These are phyloP conservation scores for Kodamaea ohmeri DNA, from an alignment of 1,139 yeast genomes.

Conservation along the genomic window DNA sequence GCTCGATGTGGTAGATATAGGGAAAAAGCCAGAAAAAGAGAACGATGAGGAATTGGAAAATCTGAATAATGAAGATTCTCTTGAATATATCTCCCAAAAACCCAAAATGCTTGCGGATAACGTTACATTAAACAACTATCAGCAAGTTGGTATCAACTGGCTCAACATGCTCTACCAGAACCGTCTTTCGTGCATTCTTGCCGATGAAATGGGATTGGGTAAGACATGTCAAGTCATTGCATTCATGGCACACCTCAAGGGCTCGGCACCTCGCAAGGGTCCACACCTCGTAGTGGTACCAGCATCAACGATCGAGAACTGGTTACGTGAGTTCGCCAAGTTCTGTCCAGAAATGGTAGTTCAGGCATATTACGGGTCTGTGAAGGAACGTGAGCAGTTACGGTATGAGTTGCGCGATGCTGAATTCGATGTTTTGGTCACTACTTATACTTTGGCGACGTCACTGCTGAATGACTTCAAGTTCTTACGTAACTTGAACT, in stretches of 20 bases:
- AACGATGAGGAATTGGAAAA: slow-evolving; percentile 29
- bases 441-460: slow-evolving; percentile 89
- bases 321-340: slow-evolving; percentile 91
- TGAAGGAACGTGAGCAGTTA: slow-evolving; percentile 78
- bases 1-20: slow-evolving; percentile 50
- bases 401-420: slow-evolving; percentile 62
- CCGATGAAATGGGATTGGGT: slow-evolving; percentile 98
- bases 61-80: slow-evolving; percentile 14
- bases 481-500: slow-evolving; percentile 68
- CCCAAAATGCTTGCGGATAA: slow-evolving; percentile 66
- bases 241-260: slow-evolving; percentile 82
- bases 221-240: slow-evolving; percentile 95
- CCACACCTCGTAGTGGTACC: slow-evolving; percentile 92
- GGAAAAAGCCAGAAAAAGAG: slow-evolving; percentile 7
- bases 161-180: slow-evolving; percentile 72
- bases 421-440: slow-evolving; percentile 88
- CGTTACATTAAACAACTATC: slow-evolving; percentile 77
- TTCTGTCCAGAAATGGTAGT: slow-evolving; percentile 81
- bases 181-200: slow-evolving; percentile 83
- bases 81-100: slow-evolving; percentile 59
- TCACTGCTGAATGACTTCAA: slow-evolving; percentile 81
- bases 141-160: slow-evolving; percentile 97
- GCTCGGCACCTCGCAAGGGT: slow-evolving; percentile 50
- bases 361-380: slow-evolving; percentile 92
- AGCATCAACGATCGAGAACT: slow-evolving; percentile 91